phyloP scores from a whole-genome alignment of 2,329 filamentous ascomycete genomes.

The Thermoascus crustaceus region DNA sequence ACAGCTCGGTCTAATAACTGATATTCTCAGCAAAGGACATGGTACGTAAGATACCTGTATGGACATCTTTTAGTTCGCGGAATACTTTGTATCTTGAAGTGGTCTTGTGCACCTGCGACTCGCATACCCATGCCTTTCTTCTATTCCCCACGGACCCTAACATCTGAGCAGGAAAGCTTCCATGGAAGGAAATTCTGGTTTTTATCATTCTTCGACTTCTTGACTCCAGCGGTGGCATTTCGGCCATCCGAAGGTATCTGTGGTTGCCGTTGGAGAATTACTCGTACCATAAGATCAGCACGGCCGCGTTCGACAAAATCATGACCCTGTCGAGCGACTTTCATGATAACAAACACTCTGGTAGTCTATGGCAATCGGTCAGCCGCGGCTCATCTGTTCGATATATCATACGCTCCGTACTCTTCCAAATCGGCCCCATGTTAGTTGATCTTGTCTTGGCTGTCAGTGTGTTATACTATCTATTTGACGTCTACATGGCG shows the following conservation, averaged over 20 bases:
- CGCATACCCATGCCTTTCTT: too few relatives aligned
- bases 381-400: conserved; percentile 54
- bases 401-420: conserved; percentile 50
- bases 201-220: conserved; percentile 45
- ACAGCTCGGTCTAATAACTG: conserved; percentile 70
- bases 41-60: conserved; percentile 19
- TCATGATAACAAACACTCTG: conserved; percentile 57
- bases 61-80: too few relatives aligned
- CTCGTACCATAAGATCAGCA: conserved; percentile 50
- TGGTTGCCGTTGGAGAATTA: conserved; percentile 51
- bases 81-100: too few relatives aligned
- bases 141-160: conserved; percentile 20
- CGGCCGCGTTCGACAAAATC: conserved; percentile 57
- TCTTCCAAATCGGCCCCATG: conserved; percentile 55
- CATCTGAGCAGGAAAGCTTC: conserved; percentile 35
- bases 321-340: conserved; percentile 65
- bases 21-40: conserved; percentile 51
- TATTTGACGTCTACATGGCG: conserved; percentile 56
- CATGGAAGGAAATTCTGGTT: conserved; percentile 46
- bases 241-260: conserved; percentile 43
- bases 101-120: too few relatives aligned
- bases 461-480: conserved; percentile 51
- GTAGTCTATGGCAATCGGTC: conserved; percentile 57
- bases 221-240: conserved; percentile 44
- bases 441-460: conserved; percentile 55